Base-by-base conservation (phyloP, 2,329 filamentous ascomycete genomes). In the Lasiodiplodia sp. region DNA sequence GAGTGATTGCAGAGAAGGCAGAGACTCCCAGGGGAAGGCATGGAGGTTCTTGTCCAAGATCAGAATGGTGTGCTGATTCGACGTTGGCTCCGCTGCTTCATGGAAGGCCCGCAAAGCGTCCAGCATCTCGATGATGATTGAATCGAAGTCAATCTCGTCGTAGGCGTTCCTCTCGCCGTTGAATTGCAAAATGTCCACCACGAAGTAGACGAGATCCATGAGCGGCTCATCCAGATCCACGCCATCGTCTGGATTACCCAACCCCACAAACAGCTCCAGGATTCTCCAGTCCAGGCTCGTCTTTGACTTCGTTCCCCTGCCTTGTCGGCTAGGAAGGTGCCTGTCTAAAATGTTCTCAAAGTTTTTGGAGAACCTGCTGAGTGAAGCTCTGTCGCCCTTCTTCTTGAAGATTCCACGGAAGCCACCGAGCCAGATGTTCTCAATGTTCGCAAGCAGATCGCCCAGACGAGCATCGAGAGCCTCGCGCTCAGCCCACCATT, bases 131-230 rank as follows among this genome's bases (percentile, higher is more conserved):
- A 98, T 86, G 5, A 94, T 89, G 88, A 99, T 96, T 57, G 86
- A 83, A 73, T 99, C 96, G 76, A 98, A 97, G 79, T 98, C 95
- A 71, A 99, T 92, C 81, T 99, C 96, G 74, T 99, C 96, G 79
- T 97, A 97, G 0, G 96, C 96, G 76, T 98, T 99, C 58, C 90
- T 88, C 81, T 99, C 96, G 18, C 96, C 96, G 73, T 97, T 93
- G 79, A 99, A 98, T 77, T 98, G 96, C 2, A 99, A 85, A 64
- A 98, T 94, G 75, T 99, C 96, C 6, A 99, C 91, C 1, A 98
- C 92, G 77, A 98, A 98, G 81, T 97, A 98, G 3, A 99, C 87
- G 34, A 99, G 83, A 77, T 99, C 96, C 72, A 91, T 93, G n/a
- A 99, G 83, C 0, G 91, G 89, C 75, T 98, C 95, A 71, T 98